phyloP scores from a whole-genome alignment of 257 asterid genomes.

The Petunia axillaris region DNA sequence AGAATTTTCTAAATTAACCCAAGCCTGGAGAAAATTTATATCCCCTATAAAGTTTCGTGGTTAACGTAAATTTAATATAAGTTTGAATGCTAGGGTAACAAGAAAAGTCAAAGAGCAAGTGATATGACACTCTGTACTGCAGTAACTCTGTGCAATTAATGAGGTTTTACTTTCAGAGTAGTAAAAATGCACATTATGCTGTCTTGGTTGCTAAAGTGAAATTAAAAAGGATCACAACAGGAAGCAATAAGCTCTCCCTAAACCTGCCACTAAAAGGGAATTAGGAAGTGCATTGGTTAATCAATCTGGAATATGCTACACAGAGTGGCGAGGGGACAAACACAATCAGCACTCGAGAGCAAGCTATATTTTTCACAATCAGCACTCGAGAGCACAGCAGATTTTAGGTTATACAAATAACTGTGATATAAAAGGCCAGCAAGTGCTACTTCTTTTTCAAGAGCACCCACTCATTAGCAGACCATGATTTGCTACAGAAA shows the following conservation, averaged over 20 bases:
- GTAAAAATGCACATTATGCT: not conserved
- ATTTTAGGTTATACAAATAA: not conserved
- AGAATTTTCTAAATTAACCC: slow-evolving; percentile 17
- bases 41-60: slow-evolving; percentile 11
- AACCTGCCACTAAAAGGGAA: not conserved
- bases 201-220: not conserved
- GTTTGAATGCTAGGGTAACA: not conserved
- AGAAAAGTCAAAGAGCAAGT: not conserved
- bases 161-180: not conserved
- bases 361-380: not conserved
- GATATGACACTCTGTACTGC: not conserved
- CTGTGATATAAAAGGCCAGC: slow-evolving; percentile 7
- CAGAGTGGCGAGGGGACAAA: not conserved
- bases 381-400: not conserved
- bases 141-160: not conserved
- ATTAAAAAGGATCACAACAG: not conserved
- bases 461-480: not conserved
- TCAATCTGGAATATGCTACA: slow-evolving; percentile 2
- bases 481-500: not conserved
- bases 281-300: not conserved
- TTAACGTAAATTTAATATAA: slow-evolving; percentile 3
- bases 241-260: not conserved
- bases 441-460: slow-evolving; percentile 1
- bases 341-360: not conserved
- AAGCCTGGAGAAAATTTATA: not conserved